These are phyloP conservation scores for Cytospora leucostoma DNA, from an alignment of 2,329 filamentous ascomycete genomes.

Conservation along the genomic window DNA sequence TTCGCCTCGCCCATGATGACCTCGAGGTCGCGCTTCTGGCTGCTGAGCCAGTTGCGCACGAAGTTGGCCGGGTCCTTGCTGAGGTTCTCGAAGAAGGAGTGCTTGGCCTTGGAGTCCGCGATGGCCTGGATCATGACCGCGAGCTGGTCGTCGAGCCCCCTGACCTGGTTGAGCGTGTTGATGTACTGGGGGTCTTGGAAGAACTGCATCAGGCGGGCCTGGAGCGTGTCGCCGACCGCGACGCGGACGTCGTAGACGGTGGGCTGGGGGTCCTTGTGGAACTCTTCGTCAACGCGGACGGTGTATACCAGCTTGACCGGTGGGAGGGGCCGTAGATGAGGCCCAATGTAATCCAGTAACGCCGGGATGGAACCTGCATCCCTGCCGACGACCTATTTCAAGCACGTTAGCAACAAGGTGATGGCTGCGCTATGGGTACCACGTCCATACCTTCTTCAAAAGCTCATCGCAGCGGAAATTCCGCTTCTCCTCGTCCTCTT, in stretches of 20 bases:
- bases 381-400: conserved; percentile 65
- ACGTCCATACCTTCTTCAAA: conserved; percentile 66
- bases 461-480: conserved; percentile 88
- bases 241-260: conserved; percentile 92
- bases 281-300: conserved; percentile 85
- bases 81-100: conserved; percentile 80
- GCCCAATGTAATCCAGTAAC: conserved; percentile 76
- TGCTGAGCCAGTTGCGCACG: conserved; percentile 83
- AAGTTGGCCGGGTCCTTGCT: conserved; percentile 82
- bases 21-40: conserved; percentile 87
- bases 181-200: conserved; percentile 71
- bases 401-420: conserved; percentile 9
- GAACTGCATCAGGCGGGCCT: conserved; percentile 64
- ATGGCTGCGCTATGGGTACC: too few species aligned
- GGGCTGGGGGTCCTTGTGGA: conserved; percentile 71
- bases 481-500: conserved; percentile 93
- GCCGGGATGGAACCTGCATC: conserved; percentile 84
- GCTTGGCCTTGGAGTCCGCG: conserved; percentile 82
- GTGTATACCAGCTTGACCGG: conserved; percentile 88
- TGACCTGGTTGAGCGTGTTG: conserved; percentile 73
- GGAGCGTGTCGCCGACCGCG: conserved; percentile 78
- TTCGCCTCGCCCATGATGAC: conserved; percentile 82
- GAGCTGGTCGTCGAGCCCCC: conserved; percentile 79
- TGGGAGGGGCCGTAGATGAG: conserved; percentile 76
- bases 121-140: conserved; percentile 81